Conservation (phyloP, 345 rosid species). For the Excoecaria agallocha region DNA sequence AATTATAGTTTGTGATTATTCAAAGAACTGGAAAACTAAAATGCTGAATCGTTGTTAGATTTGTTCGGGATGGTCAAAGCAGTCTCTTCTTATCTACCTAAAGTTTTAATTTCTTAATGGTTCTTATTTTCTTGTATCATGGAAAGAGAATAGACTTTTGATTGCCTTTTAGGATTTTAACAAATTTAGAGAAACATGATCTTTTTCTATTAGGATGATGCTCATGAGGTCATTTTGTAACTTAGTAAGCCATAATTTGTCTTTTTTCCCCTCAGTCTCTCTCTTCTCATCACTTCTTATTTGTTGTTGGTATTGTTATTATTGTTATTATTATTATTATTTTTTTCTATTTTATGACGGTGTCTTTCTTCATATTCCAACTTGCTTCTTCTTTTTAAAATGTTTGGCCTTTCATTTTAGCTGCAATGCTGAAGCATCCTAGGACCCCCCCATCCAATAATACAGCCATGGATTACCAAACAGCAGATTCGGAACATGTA, state of each 20-base stretch:
- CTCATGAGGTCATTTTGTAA: not conserved
- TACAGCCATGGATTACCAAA: slow-evolving; percentile 64
- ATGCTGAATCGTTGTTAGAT: not conserved
- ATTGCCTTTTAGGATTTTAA: not conserved
- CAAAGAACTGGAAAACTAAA: not conserved
- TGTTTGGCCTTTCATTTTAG: slow-evolving; percentile 19
- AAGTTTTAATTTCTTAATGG: not conserved
- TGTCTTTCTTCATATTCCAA: not conserved
- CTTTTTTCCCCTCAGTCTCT: not conserved
- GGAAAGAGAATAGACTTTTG: not conserved
- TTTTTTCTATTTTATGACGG: no score
- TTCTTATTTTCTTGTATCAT: not conserved
- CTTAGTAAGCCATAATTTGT: not conserved
- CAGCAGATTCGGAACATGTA: slow-evolving; percentile 74
- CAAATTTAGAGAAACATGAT: not conserved
- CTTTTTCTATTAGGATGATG: not conserved
- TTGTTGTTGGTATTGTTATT: not conserved
- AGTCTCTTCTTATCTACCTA: not conserved
- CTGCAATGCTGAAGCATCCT: slow-evolving; percentile 68
- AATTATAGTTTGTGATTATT: not conserved
- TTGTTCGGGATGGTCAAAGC: not conserved
- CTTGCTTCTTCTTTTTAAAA: not conserved
- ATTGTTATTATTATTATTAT: no score
- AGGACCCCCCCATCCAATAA: slow-evolving; percentile 59
- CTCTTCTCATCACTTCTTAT: not conserved